Evolutionary conservation across 2,329 filamentous ascomycete species (phyloP).

Genomic region (Ploettnerulaceae sp.): DNA sequence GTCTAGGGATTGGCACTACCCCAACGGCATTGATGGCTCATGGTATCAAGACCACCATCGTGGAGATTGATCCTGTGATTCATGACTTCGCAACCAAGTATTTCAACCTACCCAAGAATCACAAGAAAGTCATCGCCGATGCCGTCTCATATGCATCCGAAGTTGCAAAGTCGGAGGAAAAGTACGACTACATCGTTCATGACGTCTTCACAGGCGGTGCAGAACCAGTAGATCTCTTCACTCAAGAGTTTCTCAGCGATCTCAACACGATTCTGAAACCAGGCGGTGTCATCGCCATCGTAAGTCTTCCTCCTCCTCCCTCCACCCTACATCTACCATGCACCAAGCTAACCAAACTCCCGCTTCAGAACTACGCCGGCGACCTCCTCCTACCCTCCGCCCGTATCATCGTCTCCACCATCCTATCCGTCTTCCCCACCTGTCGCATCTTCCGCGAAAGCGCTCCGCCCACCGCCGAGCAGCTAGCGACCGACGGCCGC

Average conservation of each 20-base stretch:
- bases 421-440: conserved; percentile 74
- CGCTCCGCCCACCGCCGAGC: conserved; percentile 45
- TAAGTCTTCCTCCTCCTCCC: conserved; percentile 39
- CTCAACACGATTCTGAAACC: conserved; percentile 67
- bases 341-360: conserved; percentile 16
- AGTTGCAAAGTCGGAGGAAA: conserved; percentile 38
- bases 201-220: conserved; percentile 97
- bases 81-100: conserved; percentile 77
- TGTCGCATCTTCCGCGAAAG: conserved; percentile 89
- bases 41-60: conserved; percentile 85
- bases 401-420: conserved; percentile 74
- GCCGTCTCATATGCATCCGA: conserved; percentile 64
- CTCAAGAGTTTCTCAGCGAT: conserved; percentile 71
- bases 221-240: conserved; percentile 86
- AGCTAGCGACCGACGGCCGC: conserved; percentile 43
- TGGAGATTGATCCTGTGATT: conserved; percentile 90
- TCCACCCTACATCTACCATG: conserved; percentile 2
- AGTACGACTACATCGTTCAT: conserved; percentile 90
- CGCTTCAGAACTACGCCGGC: conserved; percentile 80
- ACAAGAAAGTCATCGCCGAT: conserved; percentile 76
- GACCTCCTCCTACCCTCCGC: conserved; percentile 75
- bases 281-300: conserved; percentile 82
- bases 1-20: conserved; percentile 87
- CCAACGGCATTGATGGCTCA: conserved; percentile 82
- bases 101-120: conserved; percentile 73